Conservation (phyloP, 2,329 filamentous ascomycete genomes). For the Zelopaecilomyces penicillatus region DNA sequence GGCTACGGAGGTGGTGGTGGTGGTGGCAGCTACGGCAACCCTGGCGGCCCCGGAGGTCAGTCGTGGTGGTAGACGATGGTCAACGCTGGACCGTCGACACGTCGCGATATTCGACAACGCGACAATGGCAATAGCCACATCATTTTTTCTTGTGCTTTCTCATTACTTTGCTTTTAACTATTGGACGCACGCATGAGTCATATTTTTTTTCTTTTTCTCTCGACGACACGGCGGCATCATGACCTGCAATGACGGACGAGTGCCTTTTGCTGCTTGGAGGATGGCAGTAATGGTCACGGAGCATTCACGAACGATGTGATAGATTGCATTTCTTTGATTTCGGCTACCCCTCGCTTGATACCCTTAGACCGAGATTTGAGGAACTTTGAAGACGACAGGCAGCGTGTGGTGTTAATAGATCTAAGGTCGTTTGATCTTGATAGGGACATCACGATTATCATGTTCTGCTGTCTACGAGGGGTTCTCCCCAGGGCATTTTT, state of each 20-base stretch:
- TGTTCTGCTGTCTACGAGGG: constrained; percentile 30
- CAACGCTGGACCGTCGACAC: not conserved
- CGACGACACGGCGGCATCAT: constrained; percentile 34
- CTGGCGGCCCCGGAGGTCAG: constrained; percentile 59
- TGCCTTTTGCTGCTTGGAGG: constrained; percentile 24
- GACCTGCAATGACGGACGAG: constrained; percentile 28
- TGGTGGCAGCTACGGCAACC: constrained; percentile 52
- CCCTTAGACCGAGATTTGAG: constrained; percentile 36
- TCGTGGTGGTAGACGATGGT: constrained; percentile 52
- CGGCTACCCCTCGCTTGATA: constrained; percentile 35
- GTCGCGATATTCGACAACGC: no score
- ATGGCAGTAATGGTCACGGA: constrained; percentile 29
- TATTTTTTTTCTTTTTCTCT: constrained; percentile 12
- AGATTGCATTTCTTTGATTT: constrained; percentile 38
- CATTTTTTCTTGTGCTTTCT: constrained; percentile 12
- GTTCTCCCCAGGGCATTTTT: constrained; percentile 30
- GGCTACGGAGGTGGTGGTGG: constrained; percentile 34
- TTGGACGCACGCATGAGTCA: constrained; percentile 21
- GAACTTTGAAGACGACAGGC: constrained; percentile 28
- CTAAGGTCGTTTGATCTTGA: constrained; percentile 26
- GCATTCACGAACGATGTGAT: constrained; percentile 36
- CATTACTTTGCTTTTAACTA: constrained; percentile 17
- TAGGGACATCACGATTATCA: constrained; percentile 27
- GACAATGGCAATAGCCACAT: not conserved
- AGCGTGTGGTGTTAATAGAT: constrained; percentile 29